Evolutionary conservation across 306 rosid genomes (phyloP).

Genomic region (Cyclanthera cordifolia): DNA sequence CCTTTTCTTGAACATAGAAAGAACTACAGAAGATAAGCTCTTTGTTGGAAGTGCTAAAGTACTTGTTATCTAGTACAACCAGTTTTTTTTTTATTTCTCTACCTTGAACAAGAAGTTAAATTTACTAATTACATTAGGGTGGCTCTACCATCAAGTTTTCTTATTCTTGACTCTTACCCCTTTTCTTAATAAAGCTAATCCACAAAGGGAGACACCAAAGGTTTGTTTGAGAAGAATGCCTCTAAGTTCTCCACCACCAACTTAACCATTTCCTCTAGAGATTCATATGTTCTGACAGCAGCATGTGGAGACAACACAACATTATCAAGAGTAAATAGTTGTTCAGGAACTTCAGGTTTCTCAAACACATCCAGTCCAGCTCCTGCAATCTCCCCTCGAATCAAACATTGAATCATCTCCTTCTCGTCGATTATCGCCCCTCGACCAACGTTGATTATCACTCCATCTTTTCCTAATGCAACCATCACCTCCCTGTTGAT

Average conservation of each 20-base stretch:
- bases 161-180: background rate
- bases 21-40: no score
- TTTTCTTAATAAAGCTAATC: conserved; percentile 29
- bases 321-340: conserved; percentile 30
- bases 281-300: conserved; percentile 5
- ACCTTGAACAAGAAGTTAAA: background rate
- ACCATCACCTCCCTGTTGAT: conserved; percentile 31
- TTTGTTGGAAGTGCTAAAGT: no score
- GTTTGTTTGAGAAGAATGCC: conserved; percentile 21
- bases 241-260: conserved; percentile 19
- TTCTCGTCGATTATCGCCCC: conserved; percentile 35
- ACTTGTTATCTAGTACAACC: background rate
- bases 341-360: conserved; percentile 30
- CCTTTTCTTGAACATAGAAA: no score
- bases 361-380: conserved; percentile 61
- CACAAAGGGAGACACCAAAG: conserved; percentile 9
- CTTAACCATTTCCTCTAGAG: background rate
- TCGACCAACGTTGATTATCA: conserved; percentile 37
- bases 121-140: background rate
- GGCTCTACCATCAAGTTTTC: background rate
- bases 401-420: conserved; percentile 22
- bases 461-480: conserved; percentile 36
- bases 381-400: conserved; percentile 17
- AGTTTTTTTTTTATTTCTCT: no score
- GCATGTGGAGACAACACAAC: conserved; percentile 30